Evolutionary conservation across 106 monocot species (phyloP).

Genomic region (Iris macrosiphon): DNA sequence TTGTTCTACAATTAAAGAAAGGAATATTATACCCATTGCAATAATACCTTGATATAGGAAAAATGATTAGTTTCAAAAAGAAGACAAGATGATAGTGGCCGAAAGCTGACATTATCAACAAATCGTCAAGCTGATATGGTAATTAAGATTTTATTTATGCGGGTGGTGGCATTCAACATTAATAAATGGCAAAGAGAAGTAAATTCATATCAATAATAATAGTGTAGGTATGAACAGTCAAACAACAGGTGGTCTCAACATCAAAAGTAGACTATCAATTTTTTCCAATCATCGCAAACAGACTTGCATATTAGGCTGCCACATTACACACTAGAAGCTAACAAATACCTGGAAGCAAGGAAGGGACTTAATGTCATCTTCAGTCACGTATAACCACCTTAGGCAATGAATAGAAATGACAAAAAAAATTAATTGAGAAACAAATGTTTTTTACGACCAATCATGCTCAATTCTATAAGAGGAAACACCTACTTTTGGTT

Average conservation of each 20-base stretch:
- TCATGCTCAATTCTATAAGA: not conserved
- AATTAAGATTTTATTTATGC: not conserved
- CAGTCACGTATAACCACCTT: conserved; percentile 35
- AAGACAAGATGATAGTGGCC: not conserved
- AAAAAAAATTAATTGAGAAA: not conserved
- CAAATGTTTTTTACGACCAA: not conserved
- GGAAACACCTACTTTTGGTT: conserved; percentile 18
- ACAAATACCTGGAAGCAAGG: conserved; percentile 29
- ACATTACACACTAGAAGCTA: not conserved
- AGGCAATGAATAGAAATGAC: not conserved
- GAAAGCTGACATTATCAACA: not conserved
- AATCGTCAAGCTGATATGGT: too few relatives aligned
- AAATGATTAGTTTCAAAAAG: not conserved
- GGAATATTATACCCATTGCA: too few relatives aligned
- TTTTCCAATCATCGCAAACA: not conserved
- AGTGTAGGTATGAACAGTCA: not conserved
- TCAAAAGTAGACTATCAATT: not conserved
- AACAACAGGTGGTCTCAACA: too few relatives aligned
- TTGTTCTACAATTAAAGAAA: conserved; percentile 44
- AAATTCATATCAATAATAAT: not conserved
- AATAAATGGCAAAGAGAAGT: not conserved
- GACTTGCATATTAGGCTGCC: not conserved
- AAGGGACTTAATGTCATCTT: conserved; percentile 29
- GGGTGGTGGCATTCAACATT: not conserved
- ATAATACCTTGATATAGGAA: too few relatives aligned